phyloP scores from a whole-genome alignment of 2,329 filamentous ascomycete genomes.

The Colletotrichum cereale region DNA sequence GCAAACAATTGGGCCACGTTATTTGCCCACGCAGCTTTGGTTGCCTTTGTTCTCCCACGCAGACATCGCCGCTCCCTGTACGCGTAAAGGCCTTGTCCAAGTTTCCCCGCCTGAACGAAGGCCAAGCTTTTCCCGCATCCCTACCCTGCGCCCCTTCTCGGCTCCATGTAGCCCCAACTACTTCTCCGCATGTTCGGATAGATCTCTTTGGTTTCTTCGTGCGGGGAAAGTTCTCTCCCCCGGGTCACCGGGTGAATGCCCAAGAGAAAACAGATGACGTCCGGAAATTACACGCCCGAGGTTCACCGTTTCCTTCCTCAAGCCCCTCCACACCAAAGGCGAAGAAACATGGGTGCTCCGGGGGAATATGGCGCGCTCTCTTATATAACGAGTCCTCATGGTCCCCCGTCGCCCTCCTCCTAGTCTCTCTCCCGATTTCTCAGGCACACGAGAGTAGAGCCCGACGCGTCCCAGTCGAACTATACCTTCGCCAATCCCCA shows the following conservation, averaged over 20 bases:
- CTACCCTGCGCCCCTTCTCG: background rate
- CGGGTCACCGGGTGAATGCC: slow-evolving; percentile 2
- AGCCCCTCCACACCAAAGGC: background rate
- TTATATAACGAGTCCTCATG: background rate
- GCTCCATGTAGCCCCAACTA: background rate
- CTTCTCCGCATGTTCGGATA: slow-evolving; percentile 2
- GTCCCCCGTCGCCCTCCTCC: background rate
- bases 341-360: background rate
- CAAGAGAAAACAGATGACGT: slow-evolving; percentile 6
- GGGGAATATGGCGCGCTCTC: background rate
- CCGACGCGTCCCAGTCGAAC: slow-evolving; percentile 3
- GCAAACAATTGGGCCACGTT: slow-evolving; percentile 11
- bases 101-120: slow-evolving; percentile 9
- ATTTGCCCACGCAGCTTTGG: slow-evolving; percentile 3
- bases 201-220: slow-evolving; percentile 3
- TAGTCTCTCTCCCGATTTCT: background rate
- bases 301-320: background rate
- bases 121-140: slow-evolving; percentile 23
- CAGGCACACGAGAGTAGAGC: slow-evolving; percentile 10
- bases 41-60: slow-evolving; percentile 28
- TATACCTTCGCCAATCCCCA: background rate
- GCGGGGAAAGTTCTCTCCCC: slow-evolving; percentile 10
- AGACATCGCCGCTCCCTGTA: slow-evolving; percentile 17
- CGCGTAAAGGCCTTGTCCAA: background rate
- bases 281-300: slow-evolving; percentile 32